Percentiles rank a stretch among this genome's conserved stretches.
phyloP scores from a whole-genome alignment of 2,329 filamentous ascomycete species.

The Aureobasidium subglaciale region DNA sequence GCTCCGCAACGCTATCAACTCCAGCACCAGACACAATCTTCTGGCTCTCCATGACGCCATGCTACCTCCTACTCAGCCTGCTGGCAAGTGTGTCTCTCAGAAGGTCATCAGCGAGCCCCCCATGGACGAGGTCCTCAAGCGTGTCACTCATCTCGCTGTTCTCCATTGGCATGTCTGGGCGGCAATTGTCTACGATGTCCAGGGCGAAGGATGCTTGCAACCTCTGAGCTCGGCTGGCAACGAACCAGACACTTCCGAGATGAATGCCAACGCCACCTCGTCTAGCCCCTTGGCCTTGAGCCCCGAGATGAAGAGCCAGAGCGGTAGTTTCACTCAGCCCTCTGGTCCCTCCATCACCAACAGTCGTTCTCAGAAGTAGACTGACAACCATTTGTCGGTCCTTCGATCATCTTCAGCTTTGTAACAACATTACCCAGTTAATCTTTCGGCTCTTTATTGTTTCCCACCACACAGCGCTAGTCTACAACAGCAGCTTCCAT shows the following conservation, averaged over 20 bases:
- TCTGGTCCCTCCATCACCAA: constrained; percentile 1
- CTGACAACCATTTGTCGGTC: background rate
- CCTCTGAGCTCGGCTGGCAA: background rate
- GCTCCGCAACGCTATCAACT: constrained; percentile 28
- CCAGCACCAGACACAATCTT: constrained; percentile 32
- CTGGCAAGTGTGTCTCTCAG: constrained; percentile 18
- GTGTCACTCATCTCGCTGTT: constrained; percentile 74
- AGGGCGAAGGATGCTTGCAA: constrained; percentile 15
- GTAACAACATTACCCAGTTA: background rate
- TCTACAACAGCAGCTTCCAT: background rate
- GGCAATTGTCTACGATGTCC: constrained; percentile 56
- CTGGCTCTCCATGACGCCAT: constrained; percentile 40
- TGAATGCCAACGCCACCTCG: background rate
- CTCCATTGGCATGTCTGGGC: constrained; percentile 90
- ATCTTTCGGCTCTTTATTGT: background rate
- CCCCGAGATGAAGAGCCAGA: constrained; percentile 4
- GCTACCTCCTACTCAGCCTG: constrained; percentile 20
- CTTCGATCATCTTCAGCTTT: background rate
- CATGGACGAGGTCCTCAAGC: constrained; percentile 58
- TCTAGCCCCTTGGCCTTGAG: background rate
- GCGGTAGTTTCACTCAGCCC: background rate
- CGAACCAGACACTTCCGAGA: background rate
- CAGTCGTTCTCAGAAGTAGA: constrained; percentile 1
- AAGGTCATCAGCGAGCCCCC: background rate
- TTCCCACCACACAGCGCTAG: background rate